These are phyloP conservation scores for Coemansia asiatica DNA, from an alignment of 192 early-diverging fungal species.

Conservation along the genomic window DNA sequence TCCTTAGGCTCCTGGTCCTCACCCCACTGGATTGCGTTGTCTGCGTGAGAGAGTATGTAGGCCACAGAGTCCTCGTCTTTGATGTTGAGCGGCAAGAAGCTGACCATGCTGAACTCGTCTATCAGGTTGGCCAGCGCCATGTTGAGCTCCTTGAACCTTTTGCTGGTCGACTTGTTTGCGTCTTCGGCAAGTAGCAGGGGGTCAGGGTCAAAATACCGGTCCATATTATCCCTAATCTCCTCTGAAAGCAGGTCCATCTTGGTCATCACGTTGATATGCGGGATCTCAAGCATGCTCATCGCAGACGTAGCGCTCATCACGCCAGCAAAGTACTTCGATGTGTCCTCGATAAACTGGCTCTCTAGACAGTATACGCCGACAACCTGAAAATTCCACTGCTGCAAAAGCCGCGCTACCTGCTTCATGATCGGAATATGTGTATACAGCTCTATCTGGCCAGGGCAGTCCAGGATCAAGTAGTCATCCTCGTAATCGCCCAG, in stretches of 20 bases:
- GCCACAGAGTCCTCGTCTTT: constrained; percentile 92
- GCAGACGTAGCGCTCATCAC: constrained; percentile 93
- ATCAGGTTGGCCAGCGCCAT: constrained; percentile 86
- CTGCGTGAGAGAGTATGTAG: constrained; percentile 81
- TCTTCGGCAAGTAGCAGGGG: constrained; percentile 82
- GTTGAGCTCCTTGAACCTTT: constrained; percentile 84
- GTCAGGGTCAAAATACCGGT: constrained; percentile 89
- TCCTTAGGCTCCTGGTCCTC: constrained; percentile 97
- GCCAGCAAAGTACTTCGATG: constrained; percentile 94
- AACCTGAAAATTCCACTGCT: constrained; percentile 74
- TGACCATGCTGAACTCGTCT: constrained; percentile 97
- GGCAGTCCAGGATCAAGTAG: constrained; percentile 96
- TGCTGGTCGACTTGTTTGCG: constrained; percentile 68
- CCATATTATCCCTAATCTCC: constrained; percentile 64
- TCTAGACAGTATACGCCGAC: constrained; percentile 95
- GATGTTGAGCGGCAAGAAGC: constrained; percentile 90
- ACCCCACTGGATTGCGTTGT: constrained; percentile 96
- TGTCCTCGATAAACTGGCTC: constrained; percentile 93
- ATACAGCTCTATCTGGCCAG: constrained; percentile 98
- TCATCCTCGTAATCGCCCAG: constrained; percentile 90
- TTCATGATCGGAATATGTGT: constrained; percentile 97
- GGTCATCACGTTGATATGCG: constrained; percentile 96
- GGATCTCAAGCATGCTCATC: constrained; percentile 96
- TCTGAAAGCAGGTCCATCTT: constrained; percentile 91
- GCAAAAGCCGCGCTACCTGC: constrained; percentile 67